Conservation (phyloP, 768 basidiomycete species). For the Boletus rubroflammeus region DNA sequence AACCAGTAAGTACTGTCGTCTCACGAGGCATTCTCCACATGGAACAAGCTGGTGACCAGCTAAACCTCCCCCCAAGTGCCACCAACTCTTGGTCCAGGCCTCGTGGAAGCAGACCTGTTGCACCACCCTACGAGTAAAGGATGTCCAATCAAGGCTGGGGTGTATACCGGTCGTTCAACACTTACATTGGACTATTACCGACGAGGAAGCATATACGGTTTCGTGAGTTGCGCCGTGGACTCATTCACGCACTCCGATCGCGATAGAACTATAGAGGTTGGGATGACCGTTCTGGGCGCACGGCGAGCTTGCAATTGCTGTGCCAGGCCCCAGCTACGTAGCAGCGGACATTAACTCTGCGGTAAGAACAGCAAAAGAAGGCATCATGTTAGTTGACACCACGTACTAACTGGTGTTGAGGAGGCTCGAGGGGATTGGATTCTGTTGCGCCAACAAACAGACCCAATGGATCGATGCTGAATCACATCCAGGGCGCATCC, state of each 20-base stretch:
- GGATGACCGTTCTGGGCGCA: not conserved
- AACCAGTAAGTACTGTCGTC: not conserved
- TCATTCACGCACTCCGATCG: not conserved
- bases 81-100: too few relatives aligned
- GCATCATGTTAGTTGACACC: not conserved
- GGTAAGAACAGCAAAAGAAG: not conserved
- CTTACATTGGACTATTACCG: conserved; percentile 4
- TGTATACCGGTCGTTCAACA: not conserved
- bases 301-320: not conserved
- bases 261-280: not conserved
- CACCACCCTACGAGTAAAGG: not conserved
- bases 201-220: not conserved
- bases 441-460: not conserved
- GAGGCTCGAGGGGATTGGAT: not conserved
- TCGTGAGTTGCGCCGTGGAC: not conserved
- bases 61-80: not conserved
- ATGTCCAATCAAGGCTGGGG: not conserved
- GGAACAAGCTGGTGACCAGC: not conserved
- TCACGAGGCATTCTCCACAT: not conserved
- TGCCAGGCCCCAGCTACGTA: not conserved
- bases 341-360: not conserved
- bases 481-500: not conserved
- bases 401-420: conserved; percentile 3
- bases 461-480: not conserved
- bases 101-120: not conserved